Percentiles rank a stretch among this genome's conserved stretches.
phyloP scores from a whole-genome alignment of 1,284 basidiomycete species.

The Cryptococcus amylolentus region DNA sequence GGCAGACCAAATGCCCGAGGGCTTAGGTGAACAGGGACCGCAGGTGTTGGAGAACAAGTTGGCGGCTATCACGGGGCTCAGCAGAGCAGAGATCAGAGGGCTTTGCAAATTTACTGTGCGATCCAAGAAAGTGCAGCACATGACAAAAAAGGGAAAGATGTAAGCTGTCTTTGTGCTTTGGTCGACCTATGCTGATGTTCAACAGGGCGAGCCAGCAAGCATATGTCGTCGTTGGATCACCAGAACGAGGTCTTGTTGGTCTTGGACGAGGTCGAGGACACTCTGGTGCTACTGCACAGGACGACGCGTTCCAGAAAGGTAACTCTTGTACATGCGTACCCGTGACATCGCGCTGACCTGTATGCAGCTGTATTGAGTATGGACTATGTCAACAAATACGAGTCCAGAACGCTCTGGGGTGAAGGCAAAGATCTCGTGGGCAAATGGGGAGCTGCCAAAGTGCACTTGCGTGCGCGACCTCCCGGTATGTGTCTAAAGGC shows the following conservation, averaged over 20 bases:
- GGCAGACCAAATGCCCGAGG: conserved; percentile 15
- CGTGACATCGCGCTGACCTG: background rate
- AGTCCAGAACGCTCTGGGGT: conserved; percentile 80
- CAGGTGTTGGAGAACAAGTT: conserved; percentile 26
- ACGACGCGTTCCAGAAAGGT: conserved; percentile 66
- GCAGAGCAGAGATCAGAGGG: conserved; percentile 25
- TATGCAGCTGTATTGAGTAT: conserved; percentile 52
- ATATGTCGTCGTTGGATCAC: conserved; percentile 77
- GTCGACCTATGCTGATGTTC: background rate
- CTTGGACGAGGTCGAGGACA: conserved; percentile 80
- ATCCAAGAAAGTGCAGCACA: conserved; percentile 42
- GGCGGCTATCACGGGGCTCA: conserved; percentile 30
- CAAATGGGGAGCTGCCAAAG: conserved; percentile 80
- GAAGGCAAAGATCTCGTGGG: conserved; percentile 61
- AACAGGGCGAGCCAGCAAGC: conserved; percentile 31
- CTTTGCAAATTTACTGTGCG: conserved; percentile 38
- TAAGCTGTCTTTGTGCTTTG: conserved; percentile 24
- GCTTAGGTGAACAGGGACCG: conserved; percentile 21
- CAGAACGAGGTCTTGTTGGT: conserved; percentile 81
- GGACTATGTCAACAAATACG: conserved; percentile 86
- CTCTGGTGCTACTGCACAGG: conserved; percentile 56
- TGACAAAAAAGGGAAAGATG: conserved; percentile 51
- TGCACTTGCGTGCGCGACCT: conserved; percentile 82
- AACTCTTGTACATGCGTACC: conserved; percentile 5
- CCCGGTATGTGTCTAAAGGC: conserved; percentile 49